These are phyloP conservation scores for Aphanomyces euteiches DNA, from an alignment of 352 stramenopile species.

Conservation along the genomic window DNA sequence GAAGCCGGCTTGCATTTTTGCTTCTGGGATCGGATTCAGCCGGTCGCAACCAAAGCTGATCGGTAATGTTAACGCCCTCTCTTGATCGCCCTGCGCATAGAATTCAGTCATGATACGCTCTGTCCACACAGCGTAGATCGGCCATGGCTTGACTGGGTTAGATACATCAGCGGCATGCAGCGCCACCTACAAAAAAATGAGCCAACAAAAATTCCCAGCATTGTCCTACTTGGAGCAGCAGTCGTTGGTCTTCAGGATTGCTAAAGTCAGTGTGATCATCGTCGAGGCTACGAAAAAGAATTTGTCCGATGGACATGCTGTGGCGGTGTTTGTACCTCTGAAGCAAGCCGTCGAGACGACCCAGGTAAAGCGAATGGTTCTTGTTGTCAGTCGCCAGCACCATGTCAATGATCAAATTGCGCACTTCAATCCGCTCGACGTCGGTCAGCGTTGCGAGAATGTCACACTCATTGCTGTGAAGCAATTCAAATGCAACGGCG, in stretches of 20 bases:
- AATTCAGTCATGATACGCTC: slow-evolving; percentile 91
- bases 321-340: slow-evolving; percentile 35
- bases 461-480: slow-evolving; percentile 66
- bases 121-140: slow-evolving; percentile 79
- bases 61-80: slow-evolving; percentile 79
- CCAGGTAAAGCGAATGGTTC: slow-evolving; percentile 72
- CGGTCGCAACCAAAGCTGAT: slow-evolving; percentile 89
- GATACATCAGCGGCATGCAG: slow-evolving; percentile 92
- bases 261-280: slow-evolving; percentile 48
- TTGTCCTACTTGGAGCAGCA: slow-evolving; percentile 49
- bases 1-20: slow-evolving; percentile 91
- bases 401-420: slow-evolving; percentile 78
- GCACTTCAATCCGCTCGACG: slow-evolving; percentile 71
- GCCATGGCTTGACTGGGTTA: slow-evolving; percentile 84
- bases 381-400: slow-evolving; percentile 87
- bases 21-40: slow-evolving; percentile 74
- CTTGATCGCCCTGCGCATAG: slow-evolving; percentile 93
- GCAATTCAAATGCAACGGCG: slow-evolving; percentile 68
- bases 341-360: slow-evolving; percentile 72
- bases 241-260: slow-evolving; percentile 62
- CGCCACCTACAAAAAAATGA: slow-evolving; percentile 50
- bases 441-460: slow-evolving; percentile 69
- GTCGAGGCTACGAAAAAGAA: slow-evolving; percentile 27
- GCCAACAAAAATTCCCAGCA: slow-evolving; percentile 13
- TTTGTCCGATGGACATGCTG: no score